Base-by-base conservation (phyloP, 192 early-diverging fungal species). In the Coemansia sp. region DNA sequence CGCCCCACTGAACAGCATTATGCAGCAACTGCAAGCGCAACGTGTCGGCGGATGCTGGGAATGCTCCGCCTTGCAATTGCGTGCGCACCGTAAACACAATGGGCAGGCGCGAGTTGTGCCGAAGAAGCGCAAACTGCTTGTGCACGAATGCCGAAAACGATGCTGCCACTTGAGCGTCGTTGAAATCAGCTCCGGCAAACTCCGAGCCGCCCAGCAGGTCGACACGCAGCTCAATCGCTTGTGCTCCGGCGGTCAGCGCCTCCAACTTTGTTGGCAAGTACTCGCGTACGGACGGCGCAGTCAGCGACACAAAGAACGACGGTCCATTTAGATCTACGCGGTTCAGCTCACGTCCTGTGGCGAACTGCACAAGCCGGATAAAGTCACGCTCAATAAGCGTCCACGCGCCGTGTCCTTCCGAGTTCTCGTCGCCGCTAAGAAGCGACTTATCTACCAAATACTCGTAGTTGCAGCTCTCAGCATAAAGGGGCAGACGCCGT, bases 1-100 rank as follows among this genome's bases (percentile, higher is more conserved):
- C 91, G 23, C 94, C 96, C 93, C 93, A 94, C 53, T 85, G 82
- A 22, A 91, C 43, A 20, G 89, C 96, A 49, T 81, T 71, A 12
- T 68, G 59, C 41, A 97, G 67, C 14, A 98, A 76, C 5, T 75
- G 78, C 84, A 92, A 84, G 14, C 82, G 84, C 29, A 86, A 73
- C 37, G 81, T 65, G 16, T 84, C 84, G 10, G 82, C 77, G 24
- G 88, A 86, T 1, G 73, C 62, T 8, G 89, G 84, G 82, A 91
- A 99, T 5, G 83, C 85, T 27, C 96, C 96, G 50, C 91, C 95
- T 78, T 99, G 97, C 23, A 85, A 82, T 59, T 78, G 71, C 2
- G 95, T 93, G 39, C 97, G 85, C 16, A 99, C 94, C 16, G 97
- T 99, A 69, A 88, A 99, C 16, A 99, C 87, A 8, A 99, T 87